These are phyloP conservation scores for Esteya vermicola DNA, from an alignment of 2,329 filamentous ascomycete genomes.

Conservation along the genomic window DNA sequence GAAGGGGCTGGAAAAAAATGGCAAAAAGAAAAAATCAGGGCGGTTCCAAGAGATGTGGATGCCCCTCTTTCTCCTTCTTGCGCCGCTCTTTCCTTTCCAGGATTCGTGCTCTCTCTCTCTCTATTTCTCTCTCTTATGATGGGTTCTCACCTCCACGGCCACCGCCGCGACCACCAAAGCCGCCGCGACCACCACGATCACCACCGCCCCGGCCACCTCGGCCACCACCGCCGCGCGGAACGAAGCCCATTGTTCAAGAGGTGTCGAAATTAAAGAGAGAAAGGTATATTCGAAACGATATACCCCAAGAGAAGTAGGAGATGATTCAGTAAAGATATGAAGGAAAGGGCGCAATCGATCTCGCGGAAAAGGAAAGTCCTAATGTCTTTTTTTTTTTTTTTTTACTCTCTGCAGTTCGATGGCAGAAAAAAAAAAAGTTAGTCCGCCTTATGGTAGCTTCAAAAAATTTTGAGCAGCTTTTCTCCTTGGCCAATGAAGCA, in stretches of 20 bases:
- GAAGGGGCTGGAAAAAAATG: neutral
- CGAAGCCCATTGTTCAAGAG: slow-evolving; percentile 24
- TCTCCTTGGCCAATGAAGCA: slow-evolving; percentile 7
- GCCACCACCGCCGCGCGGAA: slow-evolving; percentile 22
- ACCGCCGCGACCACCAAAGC: slow-evolving; percentile 20
- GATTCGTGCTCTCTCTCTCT: too few species aligned
- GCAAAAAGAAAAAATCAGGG: too few species aligned
- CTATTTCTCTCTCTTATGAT: slow-evolving; percentile 7
- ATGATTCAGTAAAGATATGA: too few species aligned
- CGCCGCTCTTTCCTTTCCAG: too few species aligned
- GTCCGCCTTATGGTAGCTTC: neutral
- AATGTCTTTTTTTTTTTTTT: too few species aligned
- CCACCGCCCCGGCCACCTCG: slow-evolving; percentile 16
- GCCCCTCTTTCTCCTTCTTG: too few species aligned
- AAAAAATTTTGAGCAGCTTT: slow-evolving; percentile 3
- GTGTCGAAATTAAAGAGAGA: neutral
- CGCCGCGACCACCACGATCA: slow-evolving; percentile 20
- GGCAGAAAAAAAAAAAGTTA: slow-evolving; percentile 1
- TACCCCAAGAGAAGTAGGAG: neutral
- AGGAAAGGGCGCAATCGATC: neutral
- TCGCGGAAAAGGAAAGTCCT: too few species aligned
- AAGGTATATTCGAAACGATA: neutral
- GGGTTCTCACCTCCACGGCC: slow-evolving; percentile 20
- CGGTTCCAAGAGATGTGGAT: too few species aligned
- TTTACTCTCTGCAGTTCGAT: too few species aligned